phyloP scores from a whole-genome alignment of 768 basidiomycete genomes.

The Mrakia gelida region DNA sequence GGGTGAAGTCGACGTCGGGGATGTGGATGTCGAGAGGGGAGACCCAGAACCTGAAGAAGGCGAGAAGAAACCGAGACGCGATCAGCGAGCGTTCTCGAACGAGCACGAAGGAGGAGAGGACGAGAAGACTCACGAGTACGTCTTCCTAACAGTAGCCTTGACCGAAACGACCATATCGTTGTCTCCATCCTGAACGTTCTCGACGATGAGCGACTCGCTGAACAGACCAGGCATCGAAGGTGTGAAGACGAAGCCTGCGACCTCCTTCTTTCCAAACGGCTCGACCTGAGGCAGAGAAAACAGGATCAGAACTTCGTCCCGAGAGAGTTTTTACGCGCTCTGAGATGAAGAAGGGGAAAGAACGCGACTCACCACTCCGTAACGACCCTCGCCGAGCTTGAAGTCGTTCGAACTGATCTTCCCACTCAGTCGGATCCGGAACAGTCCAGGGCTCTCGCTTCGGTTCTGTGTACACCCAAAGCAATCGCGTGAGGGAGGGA shows the following conservation, averaged over 20 bases:
- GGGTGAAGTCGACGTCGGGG: constrained; percentile 29
- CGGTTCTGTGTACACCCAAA: constrained; percentile 37
- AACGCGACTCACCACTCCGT: constrained; percentile 37
- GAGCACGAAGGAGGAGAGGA: background rate
- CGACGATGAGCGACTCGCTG: constrained; percentile 41
- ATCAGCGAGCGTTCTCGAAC: background rate
- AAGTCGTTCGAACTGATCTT: constrained; percentile 42
- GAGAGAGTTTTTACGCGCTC: background rate
- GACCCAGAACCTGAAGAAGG: constrained; percentile 35
- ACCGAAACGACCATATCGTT: constrained; percentile 41
- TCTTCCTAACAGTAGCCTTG: constrained; percentile 42
- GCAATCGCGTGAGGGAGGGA: background rate
- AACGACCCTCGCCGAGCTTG: constrained; percentile 41
- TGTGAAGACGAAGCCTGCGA: constrained; percentile 41
- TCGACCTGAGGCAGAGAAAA: constrained; percentile 28
- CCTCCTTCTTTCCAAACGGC: constrained; percentile 41
- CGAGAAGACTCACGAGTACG: constrained; percentile 20
- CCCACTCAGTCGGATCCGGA: constrained; percentile 42
- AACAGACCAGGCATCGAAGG: constrained; percentile 41
- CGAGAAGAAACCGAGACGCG: background rate
- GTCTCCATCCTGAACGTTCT: constrained; percentile 40
- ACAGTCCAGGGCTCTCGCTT: constrained; percentile 41
- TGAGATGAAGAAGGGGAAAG: background rate
- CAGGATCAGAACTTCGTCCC: background rate
- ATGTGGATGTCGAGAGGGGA: constrained; percentile 38